Conservation (phyloP, 2,329 filamentous ascomycete species). For the Curvularia sp. region DNA sequence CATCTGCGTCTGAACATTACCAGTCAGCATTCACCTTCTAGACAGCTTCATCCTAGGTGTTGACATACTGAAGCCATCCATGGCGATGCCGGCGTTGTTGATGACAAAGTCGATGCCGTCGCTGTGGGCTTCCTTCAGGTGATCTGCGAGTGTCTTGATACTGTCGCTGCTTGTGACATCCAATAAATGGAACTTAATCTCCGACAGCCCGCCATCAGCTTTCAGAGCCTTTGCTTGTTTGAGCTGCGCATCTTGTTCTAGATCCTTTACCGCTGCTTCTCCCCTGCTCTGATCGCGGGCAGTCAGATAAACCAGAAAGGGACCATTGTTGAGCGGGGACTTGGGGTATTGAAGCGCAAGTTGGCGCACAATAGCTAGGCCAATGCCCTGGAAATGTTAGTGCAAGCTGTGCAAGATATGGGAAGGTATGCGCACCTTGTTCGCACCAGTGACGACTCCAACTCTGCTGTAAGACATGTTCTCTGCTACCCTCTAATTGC, state of each 20-base stretch:
- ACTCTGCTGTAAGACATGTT: conserved; percentile 50
- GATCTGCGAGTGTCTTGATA: conserved; percentile 53
- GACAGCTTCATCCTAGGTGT: neutral
- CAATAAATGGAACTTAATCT: conserved; percentile 57
- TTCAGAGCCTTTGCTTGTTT: conserved; percentile 57
- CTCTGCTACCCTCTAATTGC: neutral
- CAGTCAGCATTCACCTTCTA: conserved; percentile 1
- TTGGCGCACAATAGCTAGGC: conserved; percentile 61
- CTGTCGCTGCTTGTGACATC: conserved; percentile 59
- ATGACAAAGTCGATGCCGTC: conserved; percentile 61
- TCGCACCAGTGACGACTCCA: conserved; percentile 63
- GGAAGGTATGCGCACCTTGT: conserved; percentile 52
- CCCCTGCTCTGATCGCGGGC: conserved; percentile 59
- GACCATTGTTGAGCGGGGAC: conserved; percentile 57
- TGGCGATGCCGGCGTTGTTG: conserved; percentile 62
- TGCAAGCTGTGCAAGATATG: conserved; percentile 1
- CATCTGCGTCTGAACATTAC: conserved; percentile 47
- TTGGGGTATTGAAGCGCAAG: conserved; percentile 62
- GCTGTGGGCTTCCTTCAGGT: conserved; percentile 55
- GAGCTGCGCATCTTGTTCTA: conserved; percentile 56
- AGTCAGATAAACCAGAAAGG: conserved; percentile 62
- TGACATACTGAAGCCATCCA: conserved; percentile 55
- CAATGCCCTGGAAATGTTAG: conserved; percentile 49
- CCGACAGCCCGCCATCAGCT: conserved; percentile 48
- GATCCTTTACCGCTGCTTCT: conserved; percentile 55